These are phyloP conservation scores for Termitomyces sp. DNA, from an alignment of 768 basidiomycete species.

Conservation along the genomic window DNA sequence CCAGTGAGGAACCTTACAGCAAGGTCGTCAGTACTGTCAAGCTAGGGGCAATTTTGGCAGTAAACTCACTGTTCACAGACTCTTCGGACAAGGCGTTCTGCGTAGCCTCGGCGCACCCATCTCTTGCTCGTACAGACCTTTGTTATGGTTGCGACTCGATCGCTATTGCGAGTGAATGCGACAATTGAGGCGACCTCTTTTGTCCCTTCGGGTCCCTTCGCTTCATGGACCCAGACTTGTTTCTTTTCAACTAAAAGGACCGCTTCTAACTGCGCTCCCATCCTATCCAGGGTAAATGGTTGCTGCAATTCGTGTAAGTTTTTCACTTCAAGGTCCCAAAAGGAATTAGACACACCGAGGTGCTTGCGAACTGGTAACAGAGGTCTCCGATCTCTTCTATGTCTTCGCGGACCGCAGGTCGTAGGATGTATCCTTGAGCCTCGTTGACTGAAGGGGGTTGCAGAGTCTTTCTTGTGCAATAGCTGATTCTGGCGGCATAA, in stretches of 20 bases:
- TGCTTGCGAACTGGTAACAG: slow-evolving; percentile 50
- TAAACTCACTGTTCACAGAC: slow-evolving; percentile 49
- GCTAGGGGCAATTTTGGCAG: background rate
- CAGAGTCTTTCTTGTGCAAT: slow-evolving; percentile 44
- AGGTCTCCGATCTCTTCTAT: slow-evolving; percentile 34
- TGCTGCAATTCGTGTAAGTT: slow-evolving; percentile 21
- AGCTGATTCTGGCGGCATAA: slow-evolving; percentile 55
- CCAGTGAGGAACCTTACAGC: slow-evolving; percentile 20
- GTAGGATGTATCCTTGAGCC: slow-evolving; percentile 28
- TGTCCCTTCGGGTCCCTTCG: slow-evolving; percentile 20
- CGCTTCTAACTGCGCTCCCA: slow-evolving; percentile 47
- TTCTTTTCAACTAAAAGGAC: slow-evolving; percentile 34
- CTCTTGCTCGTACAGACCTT: slow-evolving; percentile 61
- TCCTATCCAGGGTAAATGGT: slow-evolving; percentile 45
- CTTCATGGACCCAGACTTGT: slow-evolving; percentile 58
- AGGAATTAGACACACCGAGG: slow-evolving; percentile 42
- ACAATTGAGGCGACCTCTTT: slow-evolving; percentile 56
- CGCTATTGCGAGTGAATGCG: slow-evolving; percentile 59
- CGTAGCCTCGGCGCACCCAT: slow-evolving; percentile 51
- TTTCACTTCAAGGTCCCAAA: background rate
- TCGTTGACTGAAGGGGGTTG: slow-evolving; percentile 14
- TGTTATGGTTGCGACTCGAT: slow-evolving; percentile 54
- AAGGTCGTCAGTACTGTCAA: slow-evolving; percentile 13
- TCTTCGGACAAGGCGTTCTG: slow-evolving; percentile 52
- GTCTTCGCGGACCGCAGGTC: slow-evolving; percentile 37